A percentile compares a stretch with the other conserved stretches of the same genome.
phyloP scores from a whole-genome alignment of 371 early-diverging fungal species.

The Rhizopus arrhizus region DNA sequence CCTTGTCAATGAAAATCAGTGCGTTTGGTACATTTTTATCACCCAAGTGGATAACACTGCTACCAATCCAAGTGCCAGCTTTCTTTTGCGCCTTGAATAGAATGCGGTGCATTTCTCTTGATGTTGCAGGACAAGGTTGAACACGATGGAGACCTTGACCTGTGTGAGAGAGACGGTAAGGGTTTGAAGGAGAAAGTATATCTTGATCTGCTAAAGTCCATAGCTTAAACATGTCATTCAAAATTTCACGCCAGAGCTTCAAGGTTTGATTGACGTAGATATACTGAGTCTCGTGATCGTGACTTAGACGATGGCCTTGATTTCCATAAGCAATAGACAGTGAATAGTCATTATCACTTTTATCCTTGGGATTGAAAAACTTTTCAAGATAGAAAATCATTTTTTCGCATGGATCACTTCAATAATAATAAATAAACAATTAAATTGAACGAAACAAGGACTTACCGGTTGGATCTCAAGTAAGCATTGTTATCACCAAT shows the following conservation, averaged over 20 bases:
- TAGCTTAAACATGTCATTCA: constrained; percentile 95
- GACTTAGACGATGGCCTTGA: constrained; percentile 88
- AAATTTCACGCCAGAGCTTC: constrained; percentile 91
- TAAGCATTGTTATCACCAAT: constrained; percentile 97
- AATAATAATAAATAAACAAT: not conserved
- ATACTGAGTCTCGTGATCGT: constrained; percentile 91
- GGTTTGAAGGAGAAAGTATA: constrained; percentile 68
- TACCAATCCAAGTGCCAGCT: constrained; percentile 92
- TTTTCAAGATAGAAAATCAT: constrained; percentile 80
- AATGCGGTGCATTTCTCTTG: constrained; percentile 86
- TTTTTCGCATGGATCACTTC: constrained; percentile 91
- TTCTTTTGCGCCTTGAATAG: constrained; percentile 85
- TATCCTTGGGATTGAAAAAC: constrained; percentile 64
- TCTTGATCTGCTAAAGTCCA: constrained; percentile 92
- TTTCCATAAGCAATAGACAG: constrained; percentile 84
- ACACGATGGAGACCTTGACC: constrained; percentile 95
- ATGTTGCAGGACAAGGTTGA: constrained; percentile 81
- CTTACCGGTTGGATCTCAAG: constrained; percentile 77
- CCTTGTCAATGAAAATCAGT: constrained; percentile 95
- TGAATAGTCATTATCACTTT: constrained; percentile 61
- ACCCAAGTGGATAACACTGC: constrained; percentile 93
- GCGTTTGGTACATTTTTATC: constrained; percentile 93
- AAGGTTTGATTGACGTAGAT: constrained; percentile 93
- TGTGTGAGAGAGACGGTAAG: constrained; percentile 90
- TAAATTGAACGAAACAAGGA: not conserved